Evolutionary conservation across 257 asterid species (phyloP), one percentile per base, ranked within the genome.

Genomic region (Penstemon eatonii): DNA sequence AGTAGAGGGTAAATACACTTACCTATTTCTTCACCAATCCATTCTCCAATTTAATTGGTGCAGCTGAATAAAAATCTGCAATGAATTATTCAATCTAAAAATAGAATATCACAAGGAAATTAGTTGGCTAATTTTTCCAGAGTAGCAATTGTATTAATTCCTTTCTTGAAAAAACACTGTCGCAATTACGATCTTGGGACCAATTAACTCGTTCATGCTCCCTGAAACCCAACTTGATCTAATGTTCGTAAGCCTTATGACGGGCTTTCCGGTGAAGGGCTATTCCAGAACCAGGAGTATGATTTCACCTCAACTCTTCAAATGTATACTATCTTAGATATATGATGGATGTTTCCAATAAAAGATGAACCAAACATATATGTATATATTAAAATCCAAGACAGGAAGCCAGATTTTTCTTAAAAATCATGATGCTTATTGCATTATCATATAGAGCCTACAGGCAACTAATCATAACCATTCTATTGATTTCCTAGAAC

Each of bases 381-480:
- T 25, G 33, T 25, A 25, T 0, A 25, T 25, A 25, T 25, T 25
- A 25, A 25, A 25, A 25, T 25, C 2, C 18, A 15, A 15, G 18
- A 1, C 33, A 25, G 2, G 33, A 25, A 25, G 33, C 33, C 33
- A 25, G 33, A 25, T 25, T 25, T 25, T 25, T 25, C 2, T 25
- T 25, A 25, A 0, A 25, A 72, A 39, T 38, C 51, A 38, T 51
- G 42, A 25, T 7, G 59, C 25, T 57, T 36, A 13, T 13, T 25
- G 33, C 33, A 1, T 25, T 25, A 25, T 25, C 2, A 2, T 25
- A 1, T 25, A 25, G 33, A 25, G 33, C 2, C 44, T 36, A 63
- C 38, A 66, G 25, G 56, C 56, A 64, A 13, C 67, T 47, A 72
- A 60, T 45, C 43, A 54, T 61, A 5, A 5, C 47, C 36, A 12